Evolutionary conservation across 306 rosid species (phyloP), one percentile per base, ranked within the genome.

Genomic region (Dalbergia cultrata): DNA sequence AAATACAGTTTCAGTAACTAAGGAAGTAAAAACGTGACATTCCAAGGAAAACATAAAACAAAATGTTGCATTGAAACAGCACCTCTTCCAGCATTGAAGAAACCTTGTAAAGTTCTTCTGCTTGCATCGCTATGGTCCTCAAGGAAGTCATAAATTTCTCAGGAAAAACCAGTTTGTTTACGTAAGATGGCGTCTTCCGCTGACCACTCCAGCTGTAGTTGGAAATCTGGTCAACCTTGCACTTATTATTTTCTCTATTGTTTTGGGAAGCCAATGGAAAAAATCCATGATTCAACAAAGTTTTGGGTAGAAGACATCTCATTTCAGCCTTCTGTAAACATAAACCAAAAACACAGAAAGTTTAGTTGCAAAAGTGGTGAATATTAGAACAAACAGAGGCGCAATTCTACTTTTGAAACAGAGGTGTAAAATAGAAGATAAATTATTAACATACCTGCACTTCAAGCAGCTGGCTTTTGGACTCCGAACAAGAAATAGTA

Each of bases 171-270:
- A 95, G 90, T 78, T 86, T 90, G 89, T 82, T 82, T 58, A 75
- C 76, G 74, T 93, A 95, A 34, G 93, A 89, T 52, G 99, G 99
- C 70, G 58, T 85, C 84, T 89, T 93, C 71, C 97, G 94, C 68
- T 83, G 88, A 79, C 98, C 99, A 69, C 98, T 93, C 99, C 99
- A 95, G 81, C 99, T 95, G 75, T 93, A 92, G 81, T 83, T 88
- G 80, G 85, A 74, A 76, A 66, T 77, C 81, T 49, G 86, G 56
- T 83, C 75, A 41, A 14, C 75, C 33, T 76, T 83, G 82, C 56
- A 34, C 60, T 63, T 72, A 45, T 81, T 88, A 39, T 82, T 86
- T 77, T 75, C 90, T 79, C 73, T 82, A 11, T 72, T 70, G 53
- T 78, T 85, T 82, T 70, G 78, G 19, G 81, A 33, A 80, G 80